These are phyloP conservation scores for Filobasidium uniguttulatum DNA, from an alignment of 1,284 basidiomycete species.

Conservation along the genomic window DNA sequence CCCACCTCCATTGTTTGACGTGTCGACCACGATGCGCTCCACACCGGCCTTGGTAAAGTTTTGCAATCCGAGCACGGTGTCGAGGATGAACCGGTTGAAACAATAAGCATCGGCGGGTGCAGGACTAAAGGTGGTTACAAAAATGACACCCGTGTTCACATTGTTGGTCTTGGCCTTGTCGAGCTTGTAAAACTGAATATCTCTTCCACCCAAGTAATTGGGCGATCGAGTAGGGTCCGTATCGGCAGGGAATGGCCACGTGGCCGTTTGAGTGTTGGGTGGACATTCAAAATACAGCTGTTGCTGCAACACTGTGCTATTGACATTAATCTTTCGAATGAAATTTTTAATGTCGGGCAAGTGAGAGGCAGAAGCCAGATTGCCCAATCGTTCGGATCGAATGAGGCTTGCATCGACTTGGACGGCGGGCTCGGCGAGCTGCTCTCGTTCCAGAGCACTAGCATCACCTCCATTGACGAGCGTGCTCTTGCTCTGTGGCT, in stretches of 20 bases:
- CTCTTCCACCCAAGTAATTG: conserved; percentile 17
- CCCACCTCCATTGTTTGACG: conserved; percentile 17
- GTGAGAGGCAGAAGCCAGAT: not conserved
- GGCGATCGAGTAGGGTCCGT: not conserved
- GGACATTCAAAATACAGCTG: not conserved
- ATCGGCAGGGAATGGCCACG: not conserved
- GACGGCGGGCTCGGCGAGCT: no score
- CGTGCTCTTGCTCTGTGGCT: no score
- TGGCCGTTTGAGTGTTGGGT: not conserved
- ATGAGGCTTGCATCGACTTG: no score
- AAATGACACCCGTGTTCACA: conserved; percentile 12
- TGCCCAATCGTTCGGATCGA: conserved; percentile 2
- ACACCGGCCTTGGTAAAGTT: conserved; percentile 16
- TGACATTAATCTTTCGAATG: not conserved
- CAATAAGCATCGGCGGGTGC: conserved; percentile 4
- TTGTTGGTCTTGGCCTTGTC: not conserved
- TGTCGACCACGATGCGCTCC: conserved; percentile 15
- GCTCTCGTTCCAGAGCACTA: no score
- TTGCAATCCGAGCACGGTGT: conserved; percentile 12
- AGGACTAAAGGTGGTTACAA: conserved; percentile 12
- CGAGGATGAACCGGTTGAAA: conserved; percentile 13
- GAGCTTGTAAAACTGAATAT: conserved; percentile 16
- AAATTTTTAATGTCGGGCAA: not conserved
- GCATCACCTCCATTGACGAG: no score
- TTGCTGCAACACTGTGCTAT: not conserved